Evolutionary conservation across 2,329 filamentous ascomycete species (phyloP), one percentile per base, ranked within the genome.

Genomic region (Trichoderma pleuroti): DNA sequence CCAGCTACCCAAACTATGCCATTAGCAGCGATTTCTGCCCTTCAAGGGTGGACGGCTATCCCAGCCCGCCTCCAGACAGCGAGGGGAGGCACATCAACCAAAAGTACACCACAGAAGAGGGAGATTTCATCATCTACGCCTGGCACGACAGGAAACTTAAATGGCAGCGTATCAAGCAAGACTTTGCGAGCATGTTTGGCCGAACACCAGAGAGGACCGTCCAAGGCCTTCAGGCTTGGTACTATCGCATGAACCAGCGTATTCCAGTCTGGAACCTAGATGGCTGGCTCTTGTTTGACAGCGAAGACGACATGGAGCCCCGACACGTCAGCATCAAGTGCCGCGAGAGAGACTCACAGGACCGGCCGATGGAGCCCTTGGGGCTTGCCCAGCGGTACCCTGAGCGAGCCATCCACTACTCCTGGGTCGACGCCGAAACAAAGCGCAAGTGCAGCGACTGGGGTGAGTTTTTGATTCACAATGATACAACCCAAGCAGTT

Each of bases 331-430:
- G 77, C 70, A 80, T 82, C 77, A 82, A 82, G 74, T 81, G 80
- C 67, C 79, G 81, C 2, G 80, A 82, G 69, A 76, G 78, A 32
- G 80, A 82, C 60, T 78, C 74, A 64, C 79, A 80, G 59, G 79
- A 79, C 72, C 80, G 79, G 71, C 79, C 80, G 21, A 76, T 77
- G 75, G 78, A 81, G 69, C 79, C 79, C 1, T 74, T 82, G 28
- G 81, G 81, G 1, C 76, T 82, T 12, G 80, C 78, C 0, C 81
- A 82, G 67, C 79, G 85, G n/a, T 86, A 83, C 70, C 84, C 84
- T 2, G 84, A 86, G 70, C 80, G 83, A 28, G 84, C 84, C 8
- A 77, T 85, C 46, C 76, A 79, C 42, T 86, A 86, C 74, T 65
- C 75, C 5, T 86, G 84, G 84, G 82, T 86, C 16, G 77, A 81